Conservation (phyloP, 768 basidiomycete genomes). For the Hirschioporus abietinus region DNA sequence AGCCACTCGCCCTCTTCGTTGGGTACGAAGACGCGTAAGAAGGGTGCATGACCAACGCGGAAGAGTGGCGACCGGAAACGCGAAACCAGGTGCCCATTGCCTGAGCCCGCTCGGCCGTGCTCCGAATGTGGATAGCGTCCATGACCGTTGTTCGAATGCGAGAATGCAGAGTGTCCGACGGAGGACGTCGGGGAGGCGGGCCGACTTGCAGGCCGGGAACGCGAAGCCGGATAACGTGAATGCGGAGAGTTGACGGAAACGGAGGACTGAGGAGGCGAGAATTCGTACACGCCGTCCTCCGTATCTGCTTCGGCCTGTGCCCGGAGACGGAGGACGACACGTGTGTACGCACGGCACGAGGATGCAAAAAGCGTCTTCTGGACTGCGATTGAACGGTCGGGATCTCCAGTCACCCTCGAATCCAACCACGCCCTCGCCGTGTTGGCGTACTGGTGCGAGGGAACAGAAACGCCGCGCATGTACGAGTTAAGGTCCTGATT, state of each 20-base stretch:
- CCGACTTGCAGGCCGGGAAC: slow-evolving; percentile 42
- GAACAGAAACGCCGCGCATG: slow-evolving; percentile 73
- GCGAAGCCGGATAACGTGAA: slow-evolving; percentile 9
- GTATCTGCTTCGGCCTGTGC: slow-evolving; percentile 69
- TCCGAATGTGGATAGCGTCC: slow-evolving; percentile 25
- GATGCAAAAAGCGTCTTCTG: slow-evolving; percentile 26
- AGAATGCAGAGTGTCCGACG: slow-evolving; percentile 19
- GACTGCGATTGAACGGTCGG: background rate
- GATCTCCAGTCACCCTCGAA: slow-evolving; percentile 23
- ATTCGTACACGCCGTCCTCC: slow-evolving; percentile 13
- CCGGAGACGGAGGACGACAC: slow-evolving; percentile 73
- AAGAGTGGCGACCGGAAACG: slow-evolving; percentile 68
- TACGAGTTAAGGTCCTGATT: slow-evolving; percentile 74
- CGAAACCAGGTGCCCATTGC: slow-evolving; percentile 7
- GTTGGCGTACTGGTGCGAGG: slow-evolving; percentile 65
- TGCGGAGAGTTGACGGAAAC: slow-evolving; percentile 6
- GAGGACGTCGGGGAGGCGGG: slow-evolving; percentile 62
- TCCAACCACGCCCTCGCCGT: slow-evolving; percentile 55
- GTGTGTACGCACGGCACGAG: slow-evolving; percentile 70
- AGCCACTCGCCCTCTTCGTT: slow-evolving; percentile 86
- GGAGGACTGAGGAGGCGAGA: slow-evolving; percentile 3
- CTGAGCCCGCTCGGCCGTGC: slow-evolving; percentile 11
- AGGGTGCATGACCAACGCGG: slow-evolving; percentile 64
- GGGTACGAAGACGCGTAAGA: slow-evolving; percentile 78
- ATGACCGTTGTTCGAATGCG: slow-evolving; percentile 34